Percentiles rank a stretch among this genome's conserved stretches.
Evolutionary conservation across 352 stramenopile genomes (phyloP).

Genomic region (Phytopythium aichiense): DNA sequence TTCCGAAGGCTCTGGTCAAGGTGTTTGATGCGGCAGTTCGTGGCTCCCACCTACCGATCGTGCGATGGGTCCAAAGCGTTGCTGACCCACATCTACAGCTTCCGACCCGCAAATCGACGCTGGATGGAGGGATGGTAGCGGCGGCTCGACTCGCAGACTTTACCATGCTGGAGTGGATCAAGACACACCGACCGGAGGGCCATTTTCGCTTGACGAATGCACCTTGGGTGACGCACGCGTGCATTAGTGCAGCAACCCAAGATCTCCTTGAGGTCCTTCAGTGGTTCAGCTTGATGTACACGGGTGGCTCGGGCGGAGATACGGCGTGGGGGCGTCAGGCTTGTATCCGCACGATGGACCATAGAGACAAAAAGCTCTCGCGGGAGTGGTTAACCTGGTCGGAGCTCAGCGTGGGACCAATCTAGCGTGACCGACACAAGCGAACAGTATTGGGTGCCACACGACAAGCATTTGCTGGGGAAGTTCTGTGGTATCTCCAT

Average conservation of each 20-base stretch:
- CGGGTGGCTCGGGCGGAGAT: too few species aligned
- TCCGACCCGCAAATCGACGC: not conserved
- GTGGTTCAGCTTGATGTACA: not conserved
- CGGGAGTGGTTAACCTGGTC: not conserved
- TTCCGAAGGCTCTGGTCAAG: not conserved
- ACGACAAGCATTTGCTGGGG: too few species aligned
- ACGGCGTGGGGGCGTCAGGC: not conserved
- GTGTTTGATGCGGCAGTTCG: not conserved
- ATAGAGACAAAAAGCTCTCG: too few species aligned
- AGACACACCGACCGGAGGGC: not conserved
- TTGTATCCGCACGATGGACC: not conserved
- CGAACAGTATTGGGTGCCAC: too few species aligned
- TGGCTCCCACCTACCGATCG: not conserved
- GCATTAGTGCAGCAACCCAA: slow-evolving; percentile 1
- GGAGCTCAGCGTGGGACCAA: not conserved
- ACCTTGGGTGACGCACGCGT: not conserved
- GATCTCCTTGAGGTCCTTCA: slow-evolving; percentile 14
- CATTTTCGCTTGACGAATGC: not conserved
- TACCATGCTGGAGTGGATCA: not conserved
- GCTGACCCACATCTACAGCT: not conserved
- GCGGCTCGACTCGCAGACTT: not conserved
- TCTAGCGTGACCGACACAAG: not conserved
- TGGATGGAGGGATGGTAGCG: not conserved
- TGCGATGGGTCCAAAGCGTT: not conserved
- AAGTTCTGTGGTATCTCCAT: too few species aligned